These are phyloP conservation scores for Biscutella auriculata DNA, from an alignment of 441 rosid genomes.

Conservation along the genomic window DNA sequence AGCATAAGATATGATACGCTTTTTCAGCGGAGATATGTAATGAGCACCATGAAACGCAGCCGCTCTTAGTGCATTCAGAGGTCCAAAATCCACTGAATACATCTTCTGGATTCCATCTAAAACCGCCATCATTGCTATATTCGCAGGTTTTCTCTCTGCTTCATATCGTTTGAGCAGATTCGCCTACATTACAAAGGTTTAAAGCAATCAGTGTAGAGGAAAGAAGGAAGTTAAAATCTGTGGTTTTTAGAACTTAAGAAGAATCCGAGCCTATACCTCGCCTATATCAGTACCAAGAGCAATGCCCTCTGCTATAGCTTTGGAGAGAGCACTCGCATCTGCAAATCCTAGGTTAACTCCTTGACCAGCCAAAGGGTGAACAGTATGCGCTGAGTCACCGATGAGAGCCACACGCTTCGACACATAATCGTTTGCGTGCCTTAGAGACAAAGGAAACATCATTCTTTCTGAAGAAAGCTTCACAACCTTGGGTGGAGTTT, in stretches of 20 bases:
- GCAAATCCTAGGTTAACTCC: slow-evolving; percentile 93
- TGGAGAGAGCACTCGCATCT: slow-evolving; percentile 71
- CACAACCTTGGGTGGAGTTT: slow-evolving; percentile 67
- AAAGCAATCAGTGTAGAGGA: neutral
- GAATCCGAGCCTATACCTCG: slow-evolving; percentile 39
- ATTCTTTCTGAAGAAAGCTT: slow-evolving; percentile 73
- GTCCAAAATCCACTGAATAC: slow-evolving; percentile 72
- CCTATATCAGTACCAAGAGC: slow-evolving; percentile 84
- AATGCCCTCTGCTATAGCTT: slow-evolving; percentile 58
- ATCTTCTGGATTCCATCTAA: slow-evolving; percentile 88
- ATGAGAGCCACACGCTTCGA: slow-evolving; percentile 58
- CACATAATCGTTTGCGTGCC: slow-evolving; percentile 61
- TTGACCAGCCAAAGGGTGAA: slow-evolving; percentile 95
- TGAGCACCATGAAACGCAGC: slow-evolving; percentile 79
- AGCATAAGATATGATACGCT: slow-evolving; percentile 71
- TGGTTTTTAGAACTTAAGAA: slow-evolving; percentile 17
- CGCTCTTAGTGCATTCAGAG: slow-evolving; percentile 67
- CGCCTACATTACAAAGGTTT: slow-evolving; percentile 26
- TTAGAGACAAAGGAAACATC: slow-evolving; percentile 79
- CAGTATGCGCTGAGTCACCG: slow-evolving; percentile 94
- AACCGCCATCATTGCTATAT: slow-evolving; percentile 76
- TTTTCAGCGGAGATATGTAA: slow-evolving; percentile 66
- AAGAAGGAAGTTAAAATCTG: slow-evolving; percentile 43
- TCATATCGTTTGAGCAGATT: slow-evolving; percentile 58
- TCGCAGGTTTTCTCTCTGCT: slow-evolving; percentile 75